These are phyloP conservation scores for Suhomyces bokatorum DNA, from an alignment of 1,139 yeast species.

Conservation along the genomic window DNA sequence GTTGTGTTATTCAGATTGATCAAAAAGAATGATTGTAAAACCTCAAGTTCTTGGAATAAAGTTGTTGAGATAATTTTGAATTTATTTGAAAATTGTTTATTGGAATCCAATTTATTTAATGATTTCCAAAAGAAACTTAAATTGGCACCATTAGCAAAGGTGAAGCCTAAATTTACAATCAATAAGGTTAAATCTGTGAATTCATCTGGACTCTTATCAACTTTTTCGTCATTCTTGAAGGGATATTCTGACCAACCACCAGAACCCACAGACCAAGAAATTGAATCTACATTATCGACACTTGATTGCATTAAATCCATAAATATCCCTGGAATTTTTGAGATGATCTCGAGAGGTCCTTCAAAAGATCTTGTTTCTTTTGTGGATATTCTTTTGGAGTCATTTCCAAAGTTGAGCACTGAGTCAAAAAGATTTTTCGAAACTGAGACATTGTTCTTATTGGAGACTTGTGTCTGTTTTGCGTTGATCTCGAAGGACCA, in stretches of 20 bases:
- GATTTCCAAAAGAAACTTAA: constrained; percentile 60
- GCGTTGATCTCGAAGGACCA: constrained; percentile 45
- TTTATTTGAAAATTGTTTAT: constrained; percentile 70
- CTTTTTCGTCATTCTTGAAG: constrained; percentile 88
- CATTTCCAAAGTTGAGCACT: constrained; percentile 34
- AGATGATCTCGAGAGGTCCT: constrained; percentile 38
- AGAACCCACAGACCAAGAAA: constrained; percentile 91
- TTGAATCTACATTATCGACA: constrained; percentile 80
- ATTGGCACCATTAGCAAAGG: constrained; percentile 55
- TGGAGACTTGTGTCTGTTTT: constrained; percentile 57
- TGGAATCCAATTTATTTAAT: constrained; percentile 64
- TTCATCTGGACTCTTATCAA: constrained; percentile 77
- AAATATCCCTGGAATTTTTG: constrained; percentile 53
- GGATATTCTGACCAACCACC: constrained; percentile 84
- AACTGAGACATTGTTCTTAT: constrained; percentile 54
- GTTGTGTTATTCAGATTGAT: constrained; percentile 81
- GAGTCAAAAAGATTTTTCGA: constrained; percentile 50
- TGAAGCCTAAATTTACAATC: constrained; percentile 65
- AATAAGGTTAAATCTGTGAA: constrained; percentile 61
- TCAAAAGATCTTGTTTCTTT: constrained; percentile 23
- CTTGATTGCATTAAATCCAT: constrained; percentile 78
- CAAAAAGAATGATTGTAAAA: constrained; percentile 53
- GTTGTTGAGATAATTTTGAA: constrained; percentile 61
- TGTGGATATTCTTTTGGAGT: constrained; percentile 25
- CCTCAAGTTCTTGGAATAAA: constrained; percentile 59